Percentiles rank a stretch among this genome's conserved stretches.
Evolutionary conservation across 441 rosid genomes (phyloP).

Genomic region (Pelargonium cotyledonis): DNA sequence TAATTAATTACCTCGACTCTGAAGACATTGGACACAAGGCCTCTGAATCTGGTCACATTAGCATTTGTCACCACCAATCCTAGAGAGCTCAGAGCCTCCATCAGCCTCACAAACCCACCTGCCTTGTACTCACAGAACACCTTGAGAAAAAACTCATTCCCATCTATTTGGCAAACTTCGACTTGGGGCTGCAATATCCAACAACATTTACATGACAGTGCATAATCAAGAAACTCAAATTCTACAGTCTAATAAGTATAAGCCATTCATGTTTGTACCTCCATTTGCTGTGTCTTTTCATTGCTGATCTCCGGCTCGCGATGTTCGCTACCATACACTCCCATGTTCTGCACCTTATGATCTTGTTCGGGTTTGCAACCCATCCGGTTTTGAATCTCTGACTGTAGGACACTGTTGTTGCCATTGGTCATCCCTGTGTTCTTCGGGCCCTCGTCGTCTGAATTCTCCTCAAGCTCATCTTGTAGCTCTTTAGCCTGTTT

Average conservation of each 20-base stretch:
- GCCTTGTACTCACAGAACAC: constrained; percentile 80
- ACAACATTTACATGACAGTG: too few relatives aligned
- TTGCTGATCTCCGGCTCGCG: constrained; percentile 34
- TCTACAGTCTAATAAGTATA: too few relatives aligned
- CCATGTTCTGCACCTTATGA: constrained; percentile 22
- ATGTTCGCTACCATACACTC: constrained; percentile 32
- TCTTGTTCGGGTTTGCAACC: constrained; percentile 25
- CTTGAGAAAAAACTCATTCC: constrained; percentile 75
- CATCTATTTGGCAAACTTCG: constrained; percentile 75
- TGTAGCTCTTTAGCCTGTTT: constrained; percentile 67
- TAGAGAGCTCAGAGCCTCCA: constrained; percentile 76
- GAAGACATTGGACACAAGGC: constrained; percentile 84
- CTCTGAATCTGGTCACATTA: constrained; percentile 60
- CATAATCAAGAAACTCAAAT: too few relatives aligned
- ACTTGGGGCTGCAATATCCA: constrained; percentile 83
- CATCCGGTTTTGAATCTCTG: constrained; percentile 33
- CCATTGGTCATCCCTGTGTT: too few relatives aligned
- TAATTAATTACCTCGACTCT: constrained; percentile 67
- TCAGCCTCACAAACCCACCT: constrained; percentile 69
- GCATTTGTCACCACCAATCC: constrained; percentile 81
- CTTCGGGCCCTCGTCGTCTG: constrained; percentile 52
- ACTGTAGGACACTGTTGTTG: constrained; percentile 24
- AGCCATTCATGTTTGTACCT: constrained; percentile 32
- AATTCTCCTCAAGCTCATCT: constrained; percentile 75
- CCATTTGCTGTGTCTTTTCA: constrained; percentile 84